Evolutionary conservation across 2,329 filamentous ascomycete species (phyloP).

Genomic region (Alternaria triticina): DNA sequence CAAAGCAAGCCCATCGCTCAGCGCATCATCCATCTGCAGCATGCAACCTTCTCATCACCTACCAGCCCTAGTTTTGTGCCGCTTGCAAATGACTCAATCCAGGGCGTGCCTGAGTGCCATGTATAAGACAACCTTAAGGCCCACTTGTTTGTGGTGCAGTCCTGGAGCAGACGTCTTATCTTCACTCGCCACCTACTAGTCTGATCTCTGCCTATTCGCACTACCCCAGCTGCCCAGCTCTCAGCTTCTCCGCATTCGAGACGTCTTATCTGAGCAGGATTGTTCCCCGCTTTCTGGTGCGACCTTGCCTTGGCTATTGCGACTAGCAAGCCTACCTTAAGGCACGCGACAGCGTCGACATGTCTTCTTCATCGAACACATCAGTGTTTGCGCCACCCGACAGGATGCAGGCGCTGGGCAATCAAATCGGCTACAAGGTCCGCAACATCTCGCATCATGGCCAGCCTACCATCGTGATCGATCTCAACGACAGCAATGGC

Average conservation of each 20-base stretch:
- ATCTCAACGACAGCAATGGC: constrained; percentile 44
- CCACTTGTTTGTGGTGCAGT: constrained; percentile 1
- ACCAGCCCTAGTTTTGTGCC: constrained; percentile 2
- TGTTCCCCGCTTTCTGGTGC: constrained; percentile 11
- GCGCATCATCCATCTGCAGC: constrained; percentile 22
- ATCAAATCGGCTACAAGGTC: constrained; percentile 44
- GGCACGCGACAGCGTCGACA: constrained; percentile 20
- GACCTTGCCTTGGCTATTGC: constrained; percentile 14
- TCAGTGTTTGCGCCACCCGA: constrained; percentile 29
- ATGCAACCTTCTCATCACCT: constrained; percentile 15
- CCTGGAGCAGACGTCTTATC: constrained; percentile 2
- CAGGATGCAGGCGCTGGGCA: constrained; percentile 39
- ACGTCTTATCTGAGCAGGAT: constrained; percentile 13
- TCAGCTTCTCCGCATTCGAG: constrained; percentile 30
- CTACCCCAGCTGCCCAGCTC: constrained; percentile 12
- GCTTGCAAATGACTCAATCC: constrained; percentile 29
- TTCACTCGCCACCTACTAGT: constrained; percentile 10
- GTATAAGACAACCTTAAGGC: constrained; percentile 25
- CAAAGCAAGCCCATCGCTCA: constrained; percentile 19
- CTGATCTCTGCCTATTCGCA: neutral
- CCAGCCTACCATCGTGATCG: constrained; percentile 53
- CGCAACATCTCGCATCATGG: constrained; percentile 40
- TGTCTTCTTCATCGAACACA: constrained; percentile 27
- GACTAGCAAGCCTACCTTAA: constrained; percentile 6
- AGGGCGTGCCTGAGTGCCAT: constrained; percentile 3